Conservation (phyloP, 2,329 filamentous ascomycete genomes). For the Fusarium sp. region DNA sequence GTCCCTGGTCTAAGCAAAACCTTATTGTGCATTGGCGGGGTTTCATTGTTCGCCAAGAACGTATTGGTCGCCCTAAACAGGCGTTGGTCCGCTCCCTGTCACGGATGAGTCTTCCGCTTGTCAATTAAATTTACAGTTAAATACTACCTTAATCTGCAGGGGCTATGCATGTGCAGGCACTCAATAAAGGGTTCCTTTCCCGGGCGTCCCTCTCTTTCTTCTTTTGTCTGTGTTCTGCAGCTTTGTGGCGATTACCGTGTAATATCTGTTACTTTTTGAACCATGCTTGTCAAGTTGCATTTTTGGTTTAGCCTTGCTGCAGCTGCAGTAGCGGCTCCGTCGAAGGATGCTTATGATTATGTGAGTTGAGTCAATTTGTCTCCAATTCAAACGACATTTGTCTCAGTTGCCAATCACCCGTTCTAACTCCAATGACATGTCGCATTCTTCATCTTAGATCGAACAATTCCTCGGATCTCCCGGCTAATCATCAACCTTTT, state of each 20-base stretch:
- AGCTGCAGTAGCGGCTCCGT: constrained; percentile 29
- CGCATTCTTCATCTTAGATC: not conserved
- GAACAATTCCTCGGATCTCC: not conserved
- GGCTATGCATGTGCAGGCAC: not conserved
- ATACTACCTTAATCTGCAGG: not conserved
- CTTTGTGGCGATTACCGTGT: not conserved
- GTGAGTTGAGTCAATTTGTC: constrained; percentile 20
- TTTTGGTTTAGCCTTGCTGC: constrained; percentile 32
- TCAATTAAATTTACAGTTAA: not conserved
- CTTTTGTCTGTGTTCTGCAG: not conserved
- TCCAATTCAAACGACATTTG: not conserved
- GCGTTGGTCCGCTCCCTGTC: not conserved
- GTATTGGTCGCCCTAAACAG: not conserved
- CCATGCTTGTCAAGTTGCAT: constrained; percentile 34
- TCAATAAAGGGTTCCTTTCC: not conserved
- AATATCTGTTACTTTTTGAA: not conserved
- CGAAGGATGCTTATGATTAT: constrained; percentile 33
- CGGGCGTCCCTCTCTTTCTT: not conserved
- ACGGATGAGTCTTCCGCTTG: not conserved
- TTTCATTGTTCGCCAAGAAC: not conserved
- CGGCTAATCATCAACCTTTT: not conserved
- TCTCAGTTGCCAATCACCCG: not conserved
- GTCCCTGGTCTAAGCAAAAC: not conserved
- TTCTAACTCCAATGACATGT: not conserved
- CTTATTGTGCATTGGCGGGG: not conserved